Conservation (phyloP, 2,329 filamentous ascomycete genomes). For the Septoria petroselini region DNA sequence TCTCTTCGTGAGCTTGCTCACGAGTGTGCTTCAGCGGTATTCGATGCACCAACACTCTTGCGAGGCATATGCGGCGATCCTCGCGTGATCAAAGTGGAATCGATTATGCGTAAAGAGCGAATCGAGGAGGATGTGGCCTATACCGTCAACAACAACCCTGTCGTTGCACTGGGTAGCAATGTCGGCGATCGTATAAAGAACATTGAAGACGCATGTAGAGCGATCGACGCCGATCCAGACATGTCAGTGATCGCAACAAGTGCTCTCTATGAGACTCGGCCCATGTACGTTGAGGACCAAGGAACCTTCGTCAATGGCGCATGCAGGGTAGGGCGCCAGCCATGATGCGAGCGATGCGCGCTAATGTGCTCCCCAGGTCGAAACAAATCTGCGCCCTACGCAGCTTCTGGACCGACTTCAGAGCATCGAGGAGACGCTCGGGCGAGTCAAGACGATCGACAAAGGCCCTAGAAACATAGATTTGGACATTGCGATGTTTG, state of each 20-base stretch:
- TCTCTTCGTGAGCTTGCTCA: background rate
- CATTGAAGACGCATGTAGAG: conserved; percentile 78
- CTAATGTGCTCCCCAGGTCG: conserved; percentile 57
- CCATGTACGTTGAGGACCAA: conserved; percentile 95
- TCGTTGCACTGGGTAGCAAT: conserved; percentile 90
- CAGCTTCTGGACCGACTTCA: conserved; percentile 78
- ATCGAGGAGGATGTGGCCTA: no score
- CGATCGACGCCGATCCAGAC: conserved; percentile 65
- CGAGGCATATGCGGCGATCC: no score
- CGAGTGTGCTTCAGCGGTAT: background rate
- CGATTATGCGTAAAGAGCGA: no score
- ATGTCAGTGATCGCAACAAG: conserved; percentile 79
- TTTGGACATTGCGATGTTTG: conserved; percentile 85
- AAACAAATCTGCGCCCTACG: conserved; percentile 72
- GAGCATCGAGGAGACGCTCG: conserved; percentile 74
- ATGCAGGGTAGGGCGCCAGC: conserved; percentile 68
- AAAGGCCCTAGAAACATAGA: conserved; percentile 96
- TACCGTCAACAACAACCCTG: no score
- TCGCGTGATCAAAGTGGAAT: no score
- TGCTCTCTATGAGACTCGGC: conserved; percentile 86
- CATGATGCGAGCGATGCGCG: background rate
- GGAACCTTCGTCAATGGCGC: conserved; percentile 86
- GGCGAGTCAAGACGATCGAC: conserved; percentile 78
- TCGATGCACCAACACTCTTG: background rate
- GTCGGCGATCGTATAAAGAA: conserved; percentile 77